These are phyloP conservation scores for Yamadazyma takamatsuzukensis DNA, from an alignment of 805 yeast genomes.

Conservation along the genomic window DNA sequence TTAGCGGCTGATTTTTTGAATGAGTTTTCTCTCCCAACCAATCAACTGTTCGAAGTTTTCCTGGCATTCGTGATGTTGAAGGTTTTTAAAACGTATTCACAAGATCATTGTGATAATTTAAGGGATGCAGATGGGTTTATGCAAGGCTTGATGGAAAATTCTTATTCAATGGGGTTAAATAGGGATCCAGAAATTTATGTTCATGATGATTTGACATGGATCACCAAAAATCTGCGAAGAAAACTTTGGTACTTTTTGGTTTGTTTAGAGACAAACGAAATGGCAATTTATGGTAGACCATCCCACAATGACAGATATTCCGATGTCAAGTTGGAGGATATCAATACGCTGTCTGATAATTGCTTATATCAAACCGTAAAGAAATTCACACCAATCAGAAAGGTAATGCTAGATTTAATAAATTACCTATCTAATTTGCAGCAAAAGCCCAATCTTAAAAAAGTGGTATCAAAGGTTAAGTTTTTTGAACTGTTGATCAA, in stretches of 20 bases:
- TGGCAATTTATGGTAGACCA: conserved; percentile 9
- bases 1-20: conserved; percentile 50
- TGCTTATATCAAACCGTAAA: conserved; percentile 4
- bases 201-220: conserved; percentile 9
- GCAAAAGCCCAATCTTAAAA: too few relatives aligned
- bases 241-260: conserved; percentile 11
- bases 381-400: conserved; percentile 6
- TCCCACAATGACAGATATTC: conserved; percentile 2
- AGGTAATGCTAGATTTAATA: not conserved
- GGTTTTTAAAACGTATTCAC: conserved; percentile 51
- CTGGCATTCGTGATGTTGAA: conserved; percentile 60
- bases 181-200: conserved; percentile 44
- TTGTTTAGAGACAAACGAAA: conserved; percentile 7
- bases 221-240: conserved; percentile 8
- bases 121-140: conserved; percentile 24
- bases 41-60: conserved; percentile 47
- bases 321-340: conserved; percentile 10
- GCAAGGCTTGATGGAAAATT: conserved; percentile 36
- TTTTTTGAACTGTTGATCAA: not conserved
- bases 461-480: too few relatives aligned
- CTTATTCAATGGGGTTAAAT: conserved; percentile 45
- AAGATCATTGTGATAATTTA: conserved; percentile 49
- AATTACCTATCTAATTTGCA: too few relatives aligned
- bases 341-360: conserved; percentile 8
- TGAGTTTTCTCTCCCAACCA: conserved; percentile 44